Evolutionary conservation across 2,329 filamentous ascomycete species (phyloP).

Genomic region (Exophiala lecanii-corni): DNA sequence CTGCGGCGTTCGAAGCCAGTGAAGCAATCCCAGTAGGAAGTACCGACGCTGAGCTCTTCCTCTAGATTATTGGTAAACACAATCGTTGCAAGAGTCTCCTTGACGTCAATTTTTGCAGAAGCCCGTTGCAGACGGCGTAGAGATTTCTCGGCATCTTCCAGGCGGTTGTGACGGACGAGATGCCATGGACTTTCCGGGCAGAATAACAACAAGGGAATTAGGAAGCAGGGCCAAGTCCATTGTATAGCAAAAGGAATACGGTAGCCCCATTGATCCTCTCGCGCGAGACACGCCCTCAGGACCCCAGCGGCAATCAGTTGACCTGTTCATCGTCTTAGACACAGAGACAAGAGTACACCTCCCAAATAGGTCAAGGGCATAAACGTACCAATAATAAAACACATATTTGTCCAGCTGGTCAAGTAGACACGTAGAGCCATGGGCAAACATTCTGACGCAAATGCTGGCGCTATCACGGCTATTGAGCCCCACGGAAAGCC

Average conservation of each 20-base stretch:
- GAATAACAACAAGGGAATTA: constrained; percentile 25
- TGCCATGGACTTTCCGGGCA: constrained; percentile 29
- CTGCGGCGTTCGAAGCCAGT: constrained; percentile 33
- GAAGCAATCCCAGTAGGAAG: constrained; percentile 32
- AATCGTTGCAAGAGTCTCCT: constrained; percentile 34
- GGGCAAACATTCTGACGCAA: constrained; percentile 18
- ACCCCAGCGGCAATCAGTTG: constrained; percentile 33
- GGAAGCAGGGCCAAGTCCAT: constrained; percentile 27
- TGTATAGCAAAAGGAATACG: constrained; percentile 23
- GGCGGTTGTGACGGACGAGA: constrained; percentile 25
- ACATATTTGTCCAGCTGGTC: constrained; percentile 10
- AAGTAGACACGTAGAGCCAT: constrained; percentile 11
- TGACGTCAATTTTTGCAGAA: constrained; percentile 16
- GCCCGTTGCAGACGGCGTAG: constrained; percentile 25
- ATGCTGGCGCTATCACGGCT: constrained; percentile 17
- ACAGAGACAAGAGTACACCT: no score
- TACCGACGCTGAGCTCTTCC: constrained; percentile 26
- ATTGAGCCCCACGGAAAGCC: constrained; percentile 25
- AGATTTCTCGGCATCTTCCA: constrained; percentile 25
- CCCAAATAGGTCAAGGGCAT: no score
- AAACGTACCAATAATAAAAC: constrained; percentile 4
- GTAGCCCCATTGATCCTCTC: constrained; percentile 27
- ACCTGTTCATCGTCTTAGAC: no score
- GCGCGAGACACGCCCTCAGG: constrained; percentile 16
- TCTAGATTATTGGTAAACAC: constrained; percentile 35